These are phyloP conservation scores for Didymella sp. DNA, from an alignment of 2,329 filamentous ascomycete species.

Conservation along the genomic window DNA sequence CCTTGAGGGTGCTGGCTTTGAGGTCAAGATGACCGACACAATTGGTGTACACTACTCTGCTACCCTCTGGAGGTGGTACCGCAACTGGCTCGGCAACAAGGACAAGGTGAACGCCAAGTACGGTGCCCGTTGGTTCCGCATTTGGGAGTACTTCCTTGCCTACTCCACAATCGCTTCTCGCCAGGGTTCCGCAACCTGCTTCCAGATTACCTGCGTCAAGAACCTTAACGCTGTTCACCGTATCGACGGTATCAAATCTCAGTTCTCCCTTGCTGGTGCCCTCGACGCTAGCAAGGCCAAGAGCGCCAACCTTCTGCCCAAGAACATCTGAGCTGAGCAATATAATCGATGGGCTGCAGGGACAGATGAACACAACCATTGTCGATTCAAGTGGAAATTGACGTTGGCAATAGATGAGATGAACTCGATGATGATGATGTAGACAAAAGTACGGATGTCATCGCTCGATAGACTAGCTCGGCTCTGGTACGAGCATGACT, in stretches of 20 bases:
- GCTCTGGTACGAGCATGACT: constrained; percentile 4
- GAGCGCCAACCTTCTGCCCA: constrained; percentile 20
- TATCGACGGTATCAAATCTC: constrained; percentile 73
- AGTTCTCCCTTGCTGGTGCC: constrained; percentile 73
- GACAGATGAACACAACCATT: background rate
- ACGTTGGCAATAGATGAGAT: background rate
- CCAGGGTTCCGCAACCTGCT: constrained; percentile 84
- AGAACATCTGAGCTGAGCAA: constrained; percentile 8
- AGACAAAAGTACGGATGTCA: constrained; percentile 6
- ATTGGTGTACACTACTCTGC: constrained; percentile 97
- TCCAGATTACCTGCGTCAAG: constrained; percentile 86
- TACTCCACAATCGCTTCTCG: constrained; percentile 84
- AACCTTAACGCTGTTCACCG: constrained; percentile 89
- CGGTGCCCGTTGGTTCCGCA: constrained; percentile 93
- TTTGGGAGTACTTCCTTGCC: constrained; percentile 91
- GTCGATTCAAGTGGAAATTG: background rate
- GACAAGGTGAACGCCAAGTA: constrained; percentile 96
- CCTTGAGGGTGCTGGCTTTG: constrained; percentile 85
- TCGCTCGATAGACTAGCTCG: background rate
- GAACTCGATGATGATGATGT: background rate
- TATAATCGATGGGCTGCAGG: background rate
- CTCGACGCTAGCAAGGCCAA: constrained; percentile 58
- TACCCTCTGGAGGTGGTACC: constrained; percentile 97
- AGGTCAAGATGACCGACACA: constrained; percentile 91
- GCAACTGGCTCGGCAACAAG: constrained; percentile 95